phyloP scores from a whole-genome alignment of 305 asterid genomes.

The Fraxinus angustifolia region DNA sequence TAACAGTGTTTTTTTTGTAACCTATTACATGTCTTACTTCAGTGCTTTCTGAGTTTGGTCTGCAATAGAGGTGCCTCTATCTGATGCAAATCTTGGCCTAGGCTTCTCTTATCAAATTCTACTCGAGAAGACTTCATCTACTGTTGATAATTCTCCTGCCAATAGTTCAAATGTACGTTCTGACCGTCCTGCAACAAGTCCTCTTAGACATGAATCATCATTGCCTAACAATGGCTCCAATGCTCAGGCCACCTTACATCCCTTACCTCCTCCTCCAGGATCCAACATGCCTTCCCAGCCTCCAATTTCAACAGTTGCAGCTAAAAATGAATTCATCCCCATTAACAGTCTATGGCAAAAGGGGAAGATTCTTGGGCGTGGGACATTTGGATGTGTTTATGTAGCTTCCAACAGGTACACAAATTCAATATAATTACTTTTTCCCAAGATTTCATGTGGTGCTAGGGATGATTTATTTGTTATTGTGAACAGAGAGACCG shows the following conservation, averaged over 20 bases:
- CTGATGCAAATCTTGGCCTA: constrained; percentile 29
- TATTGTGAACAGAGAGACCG: constrained; percentile 53
- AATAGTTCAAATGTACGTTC: constrained; percentile 40
- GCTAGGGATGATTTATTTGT: constrained; percentile 1
- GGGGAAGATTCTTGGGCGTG: constrained; percentile 78
- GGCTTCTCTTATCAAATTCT: constrained; percentile 26
- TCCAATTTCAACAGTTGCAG: constrained; percentile 26
- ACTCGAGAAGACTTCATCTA: constrained; percentile 30
- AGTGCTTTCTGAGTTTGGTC: constrained; percentile 63
- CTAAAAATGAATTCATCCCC: constrained; percentile 34
- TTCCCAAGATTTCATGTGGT: background rate
- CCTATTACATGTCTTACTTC: constrained; percentile 32
- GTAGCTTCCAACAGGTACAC: constrained; percentile 65
- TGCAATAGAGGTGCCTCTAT: constrained; percentile 56
- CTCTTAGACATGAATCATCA: constrained; percentile 20
- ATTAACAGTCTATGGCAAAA: constrained; percentile 59
- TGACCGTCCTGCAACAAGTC: constrained; percentile 22
- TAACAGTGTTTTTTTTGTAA: constrained; percentile 17
- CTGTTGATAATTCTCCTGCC: constrained; percentile 50
- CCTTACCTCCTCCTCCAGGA: constrained; percentile 70
- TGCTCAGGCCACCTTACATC: constrained; percentile 53
- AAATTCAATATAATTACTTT: background rate
- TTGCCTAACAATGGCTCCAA: constrained; percentile 23
- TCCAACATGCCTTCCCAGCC: constrained; percentile 24
- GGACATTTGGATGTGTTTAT: constrained; percentile 71